phyloP scores from a whole-genome alignment of 2,329 filamentous ascomycete genomes.

The Talaromyces verruculosus region DNA sequence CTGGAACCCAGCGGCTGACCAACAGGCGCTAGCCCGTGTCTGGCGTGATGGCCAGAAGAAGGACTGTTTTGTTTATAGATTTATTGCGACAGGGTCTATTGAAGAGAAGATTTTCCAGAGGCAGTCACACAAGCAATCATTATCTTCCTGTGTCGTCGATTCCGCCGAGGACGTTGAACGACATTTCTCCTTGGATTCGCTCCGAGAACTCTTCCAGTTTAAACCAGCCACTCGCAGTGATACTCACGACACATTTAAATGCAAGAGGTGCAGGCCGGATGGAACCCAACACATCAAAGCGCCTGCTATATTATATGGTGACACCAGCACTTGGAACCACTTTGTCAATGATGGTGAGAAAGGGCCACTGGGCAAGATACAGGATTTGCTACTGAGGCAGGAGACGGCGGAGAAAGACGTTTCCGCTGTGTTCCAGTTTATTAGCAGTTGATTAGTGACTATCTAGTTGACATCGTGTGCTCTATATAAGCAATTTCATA shows the following conservation, averaged over 20 bases:
- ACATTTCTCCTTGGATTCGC: conserved; percentile 87
- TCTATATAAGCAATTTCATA: not conserved
- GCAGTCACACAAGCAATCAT: conserved; percentile 94
- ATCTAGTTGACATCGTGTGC: not conserved
- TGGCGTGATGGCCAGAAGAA: conserved; percentile 99
- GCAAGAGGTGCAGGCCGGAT: conserved; percentile 86
- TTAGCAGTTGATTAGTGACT: conserved; percentile 66
- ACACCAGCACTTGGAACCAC: conserved; percentile 99
- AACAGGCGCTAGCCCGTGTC: conserved; percentile 93
- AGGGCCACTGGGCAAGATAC: conserved; percentile 73
- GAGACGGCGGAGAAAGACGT: conserved; percentile 77
- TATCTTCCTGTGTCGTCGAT: conserved; percentile 95
- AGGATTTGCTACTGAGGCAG: conserved; percentile 86
- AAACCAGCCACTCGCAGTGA: conserved; percentile 80
- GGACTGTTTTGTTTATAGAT: conserved; percentile 99
- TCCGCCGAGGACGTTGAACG: conserved; percentile 95
- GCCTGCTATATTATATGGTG: conserved; percentile 91
- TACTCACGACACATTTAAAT: conserved; percentile 98
- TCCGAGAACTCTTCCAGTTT: conserved; percentile 94
- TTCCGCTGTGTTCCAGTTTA: conserved; percentile 97
- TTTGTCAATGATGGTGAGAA: conserved; percentile 74
- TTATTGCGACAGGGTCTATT: conserved; percentile 95
- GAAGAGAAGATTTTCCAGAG: conserved; percentile 99
- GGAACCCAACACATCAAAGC: conserved; percentile 87
- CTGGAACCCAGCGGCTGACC: conserved; percentile 97